These are phyloP conservation scores for Cucurbita pepo DNA, from an alignment of 306 rosid species.

Conservation along the genomic window DNA sequence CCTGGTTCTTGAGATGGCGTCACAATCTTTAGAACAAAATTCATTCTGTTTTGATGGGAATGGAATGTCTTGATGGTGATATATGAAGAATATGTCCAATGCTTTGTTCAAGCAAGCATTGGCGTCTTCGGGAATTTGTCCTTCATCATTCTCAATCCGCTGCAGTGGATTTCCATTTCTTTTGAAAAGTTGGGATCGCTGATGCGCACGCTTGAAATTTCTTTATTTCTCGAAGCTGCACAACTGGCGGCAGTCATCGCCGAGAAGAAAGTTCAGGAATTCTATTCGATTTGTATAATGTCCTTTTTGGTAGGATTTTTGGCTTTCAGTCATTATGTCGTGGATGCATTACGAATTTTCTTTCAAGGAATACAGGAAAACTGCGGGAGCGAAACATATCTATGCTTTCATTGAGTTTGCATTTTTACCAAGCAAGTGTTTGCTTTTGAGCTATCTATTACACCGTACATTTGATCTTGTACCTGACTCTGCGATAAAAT, in stretches of 20 bases:
- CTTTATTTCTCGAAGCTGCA: slow-evolving; percentile 32
- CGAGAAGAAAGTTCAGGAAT: slow-evolving; percentile 43
- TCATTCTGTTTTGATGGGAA: neutral
- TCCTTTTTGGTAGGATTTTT: slow-evolving; percentile 9
- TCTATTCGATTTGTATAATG: slow-evolving; percentile 44
- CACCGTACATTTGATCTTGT: neutral
- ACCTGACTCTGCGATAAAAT: neutral
- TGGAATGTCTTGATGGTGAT: neutral
- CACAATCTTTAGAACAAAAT: slow-evolving; percentile 4
- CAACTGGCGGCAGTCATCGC: slow-evolving; percentile 12
- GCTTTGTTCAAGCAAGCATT: neutral
- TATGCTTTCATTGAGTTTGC: slow-evolving; percentile 5
- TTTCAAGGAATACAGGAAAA: slow-evolving; percentile 12
- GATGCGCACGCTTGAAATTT: slow-evolving; percentile 17
- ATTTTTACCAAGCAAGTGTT: neutral
- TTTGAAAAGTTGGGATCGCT: slow-evolving; percentile 14
- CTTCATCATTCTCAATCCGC: neutral
- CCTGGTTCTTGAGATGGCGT: neutral
- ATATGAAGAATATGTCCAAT: neutral
- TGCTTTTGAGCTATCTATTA: neutral
- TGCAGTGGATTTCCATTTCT: neutral
- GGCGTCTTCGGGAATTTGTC: neutral
- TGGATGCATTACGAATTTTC: slow-evolving; percentile 31
- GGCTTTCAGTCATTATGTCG: slow-evolving; percentile 1
- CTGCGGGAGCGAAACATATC: slow-evolving; percentile 13